Conservation (phyloP, 2,329 filamentous ascomycete genomes). For the Claviceps sp. region DNA sequence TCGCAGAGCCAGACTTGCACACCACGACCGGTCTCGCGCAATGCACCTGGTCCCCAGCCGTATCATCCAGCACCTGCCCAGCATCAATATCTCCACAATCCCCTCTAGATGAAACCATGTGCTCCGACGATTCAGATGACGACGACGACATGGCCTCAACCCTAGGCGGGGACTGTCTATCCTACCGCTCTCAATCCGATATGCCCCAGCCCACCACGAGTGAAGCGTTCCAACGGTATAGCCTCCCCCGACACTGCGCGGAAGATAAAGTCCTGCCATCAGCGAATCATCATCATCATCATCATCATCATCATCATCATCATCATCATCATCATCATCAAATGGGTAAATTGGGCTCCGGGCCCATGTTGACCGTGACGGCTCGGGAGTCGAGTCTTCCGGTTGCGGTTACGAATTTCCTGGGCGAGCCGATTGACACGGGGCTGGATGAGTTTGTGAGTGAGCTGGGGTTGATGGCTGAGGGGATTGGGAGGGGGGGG, state of each 20-base stretch:
- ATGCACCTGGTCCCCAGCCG: conserved; percentile 13
- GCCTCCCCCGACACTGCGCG: conserved; percentile 26
- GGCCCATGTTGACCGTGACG: conserved; percentile 15
- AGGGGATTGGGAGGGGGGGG: conserved; percentile 26
- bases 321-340: background rate
- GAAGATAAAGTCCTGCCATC: conserved; percentile 8
- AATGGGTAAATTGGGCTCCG: conserved; percentile 10
- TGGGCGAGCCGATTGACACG: conserved; percentile 22
- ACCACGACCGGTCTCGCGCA: conserved; percentile 11
- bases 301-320: background rate
- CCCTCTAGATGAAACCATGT: conserved; percentile 27
- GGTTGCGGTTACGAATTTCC: conserved; percentile 13
- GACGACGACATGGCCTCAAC: conserved; percentile 25
- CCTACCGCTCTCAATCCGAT: conserved; percentile 11
- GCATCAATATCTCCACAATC: conserved; percentile 26
- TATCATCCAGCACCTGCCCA: conserved; percentile 15
- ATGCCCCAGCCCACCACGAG: conserved; percentile 3
- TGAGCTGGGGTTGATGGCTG: conserved; percentile 40
- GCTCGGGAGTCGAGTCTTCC: conserved; percentile 9
- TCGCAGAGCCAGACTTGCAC: conserved; percentile 12
- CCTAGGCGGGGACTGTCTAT: conserved; percentile 22
- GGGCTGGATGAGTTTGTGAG: conserved; percentile 27
- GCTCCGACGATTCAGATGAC: conserved; percentile 33
- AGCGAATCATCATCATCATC: background rate
- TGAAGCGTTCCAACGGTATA: conserved; percentile 26